phyloP scores from a whole-genome alignment of 108 stramenopile species.

The Pseudonitzschia pungens region DNA sequence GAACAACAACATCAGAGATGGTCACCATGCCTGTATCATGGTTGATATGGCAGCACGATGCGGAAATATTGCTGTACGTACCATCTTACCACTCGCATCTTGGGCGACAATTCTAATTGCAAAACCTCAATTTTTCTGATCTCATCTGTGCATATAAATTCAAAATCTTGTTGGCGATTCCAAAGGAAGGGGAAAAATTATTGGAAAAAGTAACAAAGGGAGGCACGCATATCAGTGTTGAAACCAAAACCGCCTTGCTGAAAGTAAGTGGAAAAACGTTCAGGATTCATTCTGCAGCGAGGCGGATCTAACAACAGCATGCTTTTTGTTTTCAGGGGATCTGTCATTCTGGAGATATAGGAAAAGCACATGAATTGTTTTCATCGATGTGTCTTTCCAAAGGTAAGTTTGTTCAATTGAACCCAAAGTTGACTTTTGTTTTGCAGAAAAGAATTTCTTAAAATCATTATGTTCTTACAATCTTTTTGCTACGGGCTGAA shows the following conservation, averaged over 20 bases:
- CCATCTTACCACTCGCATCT: conserved; percentile 12
- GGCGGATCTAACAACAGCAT: neutral
- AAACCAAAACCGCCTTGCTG: conserved; percentile 75
- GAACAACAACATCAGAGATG: conserved; percentile 61
- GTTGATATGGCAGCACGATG: conserved; percentile 81
- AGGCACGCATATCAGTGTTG: conserved; percentile 38
- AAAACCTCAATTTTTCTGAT: neutral
- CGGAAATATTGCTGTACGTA: conserved; percentile 51
- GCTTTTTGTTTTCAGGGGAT: conserved; percentile 3
- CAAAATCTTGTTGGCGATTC: conserved; percentile 11
- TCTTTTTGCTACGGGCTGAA: neutral
- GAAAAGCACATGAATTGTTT: conserved; percentile 65
- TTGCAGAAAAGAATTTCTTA: neutral
- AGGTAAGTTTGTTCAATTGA: conserved; percentile 11
- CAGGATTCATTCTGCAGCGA: neutral
- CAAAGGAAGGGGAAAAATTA: conserved; percentile 45
- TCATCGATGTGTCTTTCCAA: conserved; percentile 42
- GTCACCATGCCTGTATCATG: conserved; percentile 79
- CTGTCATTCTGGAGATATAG: conserved; percentile 70
- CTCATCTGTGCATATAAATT: neutral
- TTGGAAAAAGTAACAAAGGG: conserved; percentile 14
- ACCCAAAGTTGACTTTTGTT: neutral
- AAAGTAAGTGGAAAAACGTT: conserved; percentile 43
- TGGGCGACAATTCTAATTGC: neutral
- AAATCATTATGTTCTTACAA: conserved; percentile 2